Conservation (phyloP, 176 grass and related monocot species). For the Avena insularis region DNA sequence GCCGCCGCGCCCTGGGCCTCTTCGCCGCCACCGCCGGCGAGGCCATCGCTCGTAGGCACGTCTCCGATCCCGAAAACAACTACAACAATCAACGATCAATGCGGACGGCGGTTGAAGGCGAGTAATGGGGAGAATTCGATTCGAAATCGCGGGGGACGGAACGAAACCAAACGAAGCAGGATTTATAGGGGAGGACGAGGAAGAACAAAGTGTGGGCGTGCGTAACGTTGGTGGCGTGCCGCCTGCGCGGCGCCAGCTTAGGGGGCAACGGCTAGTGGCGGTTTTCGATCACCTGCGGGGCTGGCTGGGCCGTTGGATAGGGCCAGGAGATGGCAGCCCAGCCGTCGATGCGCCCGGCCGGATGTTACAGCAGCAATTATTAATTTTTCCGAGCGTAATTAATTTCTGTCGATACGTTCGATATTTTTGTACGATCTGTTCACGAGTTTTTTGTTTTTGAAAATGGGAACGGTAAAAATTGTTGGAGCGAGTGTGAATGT, state of each 20-base stretch:
- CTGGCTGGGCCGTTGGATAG: constrained; percentile 37
- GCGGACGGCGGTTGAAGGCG: constrained; percentile 39
- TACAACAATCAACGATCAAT: background rate
- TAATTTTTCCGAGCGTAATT: background rate
- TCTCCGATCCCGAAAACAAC: background rate
- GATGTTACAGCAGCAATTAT: background rate
- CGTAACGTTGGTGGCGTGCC: background rate
- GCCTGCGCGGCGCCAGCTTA: constrained; percentile 17
- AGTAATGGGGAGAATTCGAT: constrained; percentile 29
- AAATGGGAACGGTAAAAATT: background rate
- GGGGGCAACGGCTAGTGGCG: constrained; percentile 57
- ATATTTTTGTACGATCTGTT: background rate
- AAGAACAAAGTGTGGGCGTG: background rate
- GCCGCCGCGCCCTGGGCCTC: constrained; percentile 28
- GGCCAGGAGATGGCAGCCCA: background rate
- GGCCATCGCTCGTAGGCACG: background rate
- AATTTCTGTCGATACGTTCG: background rate
- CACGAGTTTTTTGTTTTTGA: background rate
- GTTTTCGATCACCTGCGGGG: constrained; percentile 1
- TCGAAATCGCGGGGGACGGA: constrained; percentile 24
- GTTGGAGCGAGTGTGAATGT: background rate
- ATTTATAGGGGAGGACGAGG: constrained; percentile 41
- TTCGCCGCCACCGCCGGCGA: constrained; percentile 35
- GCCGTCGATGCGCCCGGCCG: constrained; percentile 14
- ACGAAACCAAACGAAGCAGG: background rate